These are phyloP conservation scores for Cercospora sp. DNA, from an alignment of 2,329 filamentous ascomycete genomes.

Conservation along the genomic window DNA sequence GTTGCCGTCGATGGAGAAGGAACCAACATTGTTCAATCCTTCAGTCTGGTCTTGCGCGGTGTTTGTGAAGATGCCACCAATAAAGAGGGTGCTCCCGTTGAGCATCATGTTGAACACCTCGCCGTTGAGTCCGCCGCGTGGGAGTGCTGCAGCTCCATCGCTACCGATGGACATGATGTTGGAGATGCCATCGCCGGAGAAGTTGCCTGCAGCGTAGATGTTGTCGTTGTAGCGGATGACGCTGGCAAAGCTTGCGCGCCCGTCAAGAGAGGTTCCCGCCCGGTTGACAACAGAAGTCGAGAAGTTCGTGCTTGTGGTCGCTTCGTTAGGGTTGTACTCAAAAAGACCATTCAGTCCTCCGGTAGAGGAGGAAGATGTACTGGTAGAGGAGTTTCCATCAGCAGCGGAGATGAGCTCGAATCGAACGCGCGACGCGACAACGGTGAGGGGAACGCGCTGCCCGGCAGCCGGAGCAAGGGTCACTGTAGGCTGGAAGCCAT, in stretches of 20 bases:
- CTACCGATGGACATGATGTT: conserved; percentile 74
- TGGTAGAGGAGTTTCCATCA: conserved; percentile 53
- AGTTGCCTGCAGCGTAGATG: conserved; percentile 81
- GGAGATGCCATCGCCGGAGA: conserved; percentile 64
- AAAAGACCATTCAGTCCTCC: conserved; percentile 86
- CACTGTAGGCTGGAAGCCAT: conserved; percentile 76
- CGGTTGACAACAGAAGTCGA: conserved; percentile 72
- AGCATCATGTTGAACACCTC: conserved; percentile 71
- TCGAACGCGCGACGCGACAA: conserved; percentile 87
- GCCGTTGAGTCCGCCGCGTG: conserved; percentile 75
- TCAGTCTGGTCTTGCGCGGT: conserved; percentile 62
- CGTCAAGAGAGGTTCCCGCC: conserved; percentile 69
- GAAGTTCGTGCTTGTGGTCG: conserved; percentile 62
- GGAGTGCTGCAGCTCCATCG: conserved; percentile 61
- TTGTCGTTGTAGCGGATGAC: conserved; percentile 60
- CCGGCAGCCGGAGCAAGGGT: conserved; percentile 70
- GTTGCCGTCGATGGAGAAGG: conserved; percentile 69
- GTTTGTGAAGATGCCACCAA: conserved; percentile 82
- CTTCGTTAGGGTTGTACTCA: conserved; percentile 73
- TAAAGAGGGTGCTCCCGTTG: conserved; percentile 68
- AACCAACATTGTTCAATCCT: conserved; percentile 74
- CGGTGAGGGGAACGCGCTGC: conserved; percentile 65
- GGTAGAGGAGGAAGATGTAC: conserved; percentile 55
- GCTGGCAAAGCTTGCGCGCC: conserved; percentile 67
- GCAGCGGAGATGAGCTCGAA: conserved; percentile 74